Conservation (phyloP, 176 grass and related monocot species). For the Ensete ventricosum region DNA sequence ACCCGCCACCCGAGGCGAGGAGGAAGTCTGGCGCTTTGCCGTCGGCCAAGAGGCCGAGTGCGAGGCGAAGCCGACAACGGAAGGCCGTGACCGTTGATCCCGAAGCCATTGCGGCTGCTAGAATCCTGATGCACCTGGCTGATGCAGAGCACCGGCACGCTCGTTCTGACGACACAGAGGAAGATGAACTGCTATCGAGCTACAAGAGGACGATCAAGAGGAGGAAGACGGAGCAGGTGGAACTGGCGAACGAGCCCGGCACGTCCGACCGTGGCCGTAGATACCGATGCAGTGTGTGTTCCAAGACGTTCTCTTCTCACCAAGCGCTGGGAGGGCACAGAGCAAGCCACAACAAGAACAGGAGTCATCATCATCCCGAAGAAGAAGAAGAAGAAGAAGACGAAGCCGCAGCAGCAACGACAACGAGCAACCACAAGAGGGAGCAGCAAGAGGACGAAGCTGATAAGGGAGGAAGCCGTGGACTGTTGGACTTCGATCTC, state of each 20-base stretch:
- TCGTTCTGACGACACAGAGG: too few relatives aligned
- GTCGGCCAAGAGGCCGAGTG: not conserved
- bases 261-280: too few relatives aligned
- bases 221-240: not conserved
- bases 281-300: not conserved
- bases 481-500: too few relatives aligned
- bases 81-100: too few relatives aligned
- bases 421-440: not conserved
- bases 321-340: slow-evolving; percentile 13
- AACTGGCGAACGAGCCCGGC: not conserved
- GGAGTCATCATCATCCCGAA: not conserved
- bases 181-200: not conserved
- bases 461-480: too few relatives aligned
- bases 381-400: not conserved
- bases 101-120: too few relatives aligned
- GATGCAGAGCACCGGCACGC: too few relatives aligned
- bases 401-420: not conserved
- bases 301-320: not conserved
- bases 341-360: slow-evolving; percentile 14
- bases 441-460: not conserved
- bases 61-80: not conserved
- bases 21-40: not conserved
- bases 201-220: not conserved
- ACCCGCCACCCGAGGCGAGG: not conserved
- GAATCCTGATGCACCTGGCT: too few relatives aligned